Evolutionary conservation across 495 filamentous ascomycete species (phyloP), one percentile per base, ranked within the genome.

Genomic region (Glarea lozoyensis): DNA sequence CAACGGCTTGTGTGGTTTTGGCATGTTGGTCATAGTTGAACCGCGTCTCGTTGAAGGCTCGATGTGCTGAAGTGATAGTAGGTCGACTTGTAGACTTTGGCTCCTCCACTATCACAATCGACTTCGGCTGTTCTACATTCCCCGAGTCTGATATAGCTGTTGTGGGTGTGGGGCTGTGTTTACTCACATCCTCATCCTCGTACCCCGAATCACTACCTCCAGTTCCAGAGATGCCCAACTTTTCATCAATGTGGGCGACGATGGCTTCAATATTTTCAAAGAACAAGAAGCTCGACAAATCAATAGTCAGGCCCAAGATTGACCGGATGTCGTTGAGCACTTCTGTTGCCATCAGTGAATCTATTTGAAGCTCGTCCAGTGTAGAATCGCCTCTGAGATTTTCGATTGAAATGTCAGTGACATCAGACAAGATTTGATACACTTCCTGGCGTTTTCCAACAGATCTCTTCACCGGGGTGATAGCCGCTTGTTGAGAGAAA

Each of bases 281-380:
- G 38, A 45, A 48, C 12, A 45, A 16, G 37, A 54, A 51, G 13
- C 37, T 44, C 1, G 27, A 40, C 6, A 56, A 30, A 19, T 50
- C 47, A 40, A 58, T 58, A 4, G 15, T 42, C 58, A 45, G 24
- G 40, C 45, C 18, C 16, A 50, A 59, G 0, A 61, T 68, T 32
- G 75, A 42, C n/a, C n/a, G n/a, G n/a, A n/a, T n/a, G n/a, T n/a
- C n/a, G n/a, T n/a, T n/a, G n/a, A n/a, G n/a, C n/a, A n/a, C n/a
- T 54, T 78, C 74, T 65, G 71, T 72, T 0, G 63, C 67, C 55
- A 73, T 63, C 0, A 78, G 57, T 0, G 72, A 78, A 40, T 78
- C 75, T n/a, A 78, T 69, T 0, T 73, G 72, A 6, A 73, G 37
- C 12, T 77, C 69, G 7, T 62, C 63, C 12, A 76, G 54, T 2